These are phyloP conservation scores for Talaromyces sp. DNA, from an alignment of 2,329 filamentous ascomycete genomes.

Conservation along the genomic window DNA sequence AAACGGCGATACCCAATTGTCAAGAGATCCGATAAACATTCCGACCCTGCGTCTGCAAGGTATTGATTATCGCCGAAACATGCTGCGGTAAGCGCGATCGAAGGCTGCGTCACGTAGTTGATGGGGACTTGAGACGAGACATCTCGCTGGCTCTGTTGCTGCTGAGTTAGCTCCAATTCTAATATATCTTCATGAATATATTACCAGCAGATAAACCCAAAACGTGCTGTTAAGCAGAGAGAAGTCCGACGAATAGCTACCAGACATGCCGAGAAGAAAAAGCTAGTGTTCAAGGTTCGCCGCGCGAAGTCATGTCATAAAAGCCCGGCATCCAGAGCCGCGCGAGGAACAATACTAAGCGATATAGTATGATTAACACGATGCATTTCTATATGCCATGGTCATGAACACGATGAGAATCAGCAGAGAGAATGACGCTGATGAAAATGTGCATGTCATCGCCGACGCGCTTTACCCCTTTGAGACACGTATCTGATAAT, in stretches of 20 bases:
- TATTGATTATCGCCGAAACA: conserved; percentile 56
- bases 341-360: neutral
- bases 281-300: conserved; percentile 1
- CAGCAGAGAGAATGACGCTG: neutral
- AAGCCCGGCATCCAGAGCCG: neutral
- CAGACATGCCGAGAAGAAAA: conserved; percentile 9
- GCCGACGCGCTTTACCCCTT: conserved; percentile 11
- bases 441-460: neutral
- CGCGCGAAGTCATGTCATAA: neutral
- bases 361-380: neutral
- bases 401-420: neutral
- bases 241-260: conserved; percentile 10
- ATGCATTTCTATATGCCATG: neutral
- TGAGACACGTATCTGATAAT: conserved; percentile 7
- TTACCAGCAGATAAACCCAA: conserved; percentile 14
- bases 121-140: conserved; percentile 55
- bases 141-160: conserved; percentile 56
- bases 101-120: conserved; percentile 56
- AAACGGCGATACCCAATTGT: conserved; percentile 55
- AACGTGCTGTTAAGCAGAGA: conserved; percentile 14
- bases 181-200: neutral
- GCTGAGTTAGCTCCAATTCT: neutral
- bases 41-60: conserved; percentile 46
- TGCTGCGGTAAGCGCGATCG: conserved; percentile 52
- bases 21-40: conserved; percentile 60